Base-by-base conservation (phyloP, 2,329 filamentous ascomycete species). In the Trichoderma sp. region DNA sequence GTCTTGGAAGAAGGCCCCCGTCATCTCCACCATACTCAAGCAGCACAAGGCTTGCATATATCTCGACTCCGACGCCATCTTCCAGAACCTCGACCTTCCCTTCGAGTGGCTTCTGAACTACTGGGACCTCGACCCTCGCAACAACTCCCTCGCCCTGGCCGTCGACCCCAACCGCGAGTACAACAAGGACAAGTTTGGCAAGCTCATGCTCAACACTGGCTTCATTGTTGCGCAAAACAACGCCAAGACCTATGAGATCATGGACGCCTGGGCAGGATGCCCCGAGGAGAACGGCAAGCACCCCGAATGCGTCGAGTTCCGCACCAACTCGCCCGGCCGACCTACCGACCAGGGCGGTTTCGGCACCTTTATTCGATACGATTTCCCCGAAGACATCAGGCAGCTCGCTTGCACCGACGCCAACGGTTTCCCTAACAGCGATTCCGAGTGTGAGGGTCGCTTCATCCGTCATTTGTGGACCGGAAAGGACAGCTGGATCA, bases 221-320 rank as follows among this genome's bases (percentile, higher is more conserved):
- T 89, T 89, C 83, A 88, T 89, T 80, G 81, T 89, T 53, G 85
- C 87, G 4, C 88, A 89, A 81, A 88, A 88, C 80, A 87, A 87
- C 78, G 80, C 83, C 18, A 85, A 84, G 77, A 87, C 87, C 0
- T 85, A 85, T 77, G 83, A 86, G 38, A 87, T 89, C 45, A 82
- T 89, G 53, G 84, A 86, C 75, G 86, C 86, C 62, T 89, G 88
- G 88, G 82, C 83, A 41, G 81, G 80, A 66, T 87, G 85, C 77
- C 82, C 85, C 31, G 80, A 85, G 60, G 85, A 86, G 11, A 79
- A 81, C 62, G 83, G 83, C 77, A 83, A 81, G 76, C 82, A 81
- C 76, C 83, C 84, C 62, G 81, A 83, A 18, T 87, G 85, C 78
- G 79, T 80, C 67, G 81, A 85, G 71, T 85, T 85, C 78, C 82